These are phyloP conservation scores for Dendryphion nanum DNA, from an alignment of 2,329 filamentous ascomycete genomes.

Conservation along the genomic window DNA sequence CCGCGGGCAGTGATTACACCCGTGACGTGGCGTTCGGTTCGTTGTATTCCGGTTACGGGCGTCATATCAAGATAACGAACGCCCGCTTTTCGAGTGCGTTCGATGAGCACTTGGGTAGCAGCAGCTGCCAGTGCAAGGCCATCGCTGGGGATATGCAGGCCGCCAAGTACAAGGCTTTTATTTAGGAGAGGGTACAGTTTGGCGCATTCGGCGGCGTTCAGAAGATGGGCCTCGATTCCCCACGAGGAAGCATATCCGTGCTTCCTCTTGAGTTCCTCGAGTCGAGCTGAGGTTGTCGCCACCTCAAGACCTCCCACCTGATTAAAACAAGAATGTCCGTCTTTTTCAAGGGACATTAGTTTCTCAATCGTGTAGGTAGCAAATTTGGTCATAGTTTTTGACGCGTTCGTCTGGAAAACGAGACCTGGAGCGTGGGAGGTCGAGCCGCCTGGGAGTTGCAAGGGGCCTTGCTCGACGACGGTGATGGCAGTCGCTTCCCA, in stretches of 20 bases:
- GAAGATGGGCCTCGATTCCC: constrained; percentile 56
- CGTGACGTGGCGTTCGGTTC: constrained; percentile 50
- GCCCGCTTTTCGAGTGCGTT: constrained; percentile 56
- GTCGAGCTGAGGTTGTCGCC: constrained; percentile 58
- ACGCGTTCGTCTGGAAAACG: constrained; percentile 62
- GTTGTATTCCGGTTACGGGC: constrained; percentile 58
- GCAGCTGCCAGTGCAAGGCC: constrained; percentile 60
- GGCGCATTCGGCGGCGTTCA: constrained; percentile 54
- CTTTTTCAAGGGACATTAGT: constrained; percentile 50
- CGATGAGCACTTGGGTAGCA: constrained; percentile 62
- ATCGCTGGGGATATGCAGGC: constrained; percentile 60
- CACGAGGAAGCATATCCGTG: constrained; percentile 61
- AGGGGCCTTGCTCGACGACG: constrained; percentile 63
- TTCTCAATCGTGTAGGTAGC: constrained; percentile 64
- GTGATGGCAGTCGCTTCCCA: constrained; percentile 61
- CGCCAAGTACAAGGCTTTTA: constrained; percentile 55
- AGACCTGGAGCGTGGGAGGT: constrained; percentile 65
- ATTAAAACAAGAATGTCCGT: constrained; percentile 55
- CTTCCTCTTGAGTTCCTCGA: constrained; percentile 63
- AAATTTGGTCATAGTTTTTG: constrained; percentile 58
- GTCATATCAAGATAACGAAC: constrained; percentile 59
- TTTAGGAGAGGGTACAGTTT: constrained; percentile 56
- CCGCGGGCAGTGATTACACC: constrained; percentile 54
- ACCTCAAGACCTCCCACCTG: constrained; percentile 63
- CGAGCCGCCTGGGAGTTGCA: constrained; percentile 63